These are phyloP conservation scores for Spergularia marina DNA, from an alignment of 148 eudicot genomes.

Conservation along the genomic window DNA sequence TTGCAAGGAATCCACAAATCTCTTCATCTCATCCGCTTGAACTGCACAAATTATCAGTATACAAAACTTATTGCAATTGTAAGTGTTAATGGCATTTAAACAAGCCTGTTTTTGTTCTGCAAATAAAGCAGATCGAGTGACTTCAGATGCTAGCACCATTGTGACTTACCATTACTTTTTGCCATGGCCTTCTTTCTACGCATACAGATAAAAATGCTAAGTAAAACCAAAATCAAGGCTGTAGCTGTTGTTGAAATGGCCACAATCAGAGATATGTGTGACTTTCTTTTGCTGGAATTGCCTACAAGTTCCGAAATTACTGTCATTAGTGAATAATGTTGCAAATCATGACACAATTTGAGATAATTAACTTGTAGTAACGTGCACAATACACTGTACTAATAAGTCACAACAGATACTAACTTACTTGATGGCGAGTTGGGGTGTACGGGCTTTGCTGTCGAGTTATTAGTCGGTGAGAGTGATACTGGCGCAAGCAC, in stretches of 20 bases:
- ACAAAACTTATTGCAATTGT: neutral
- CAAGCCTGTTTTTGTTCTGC: too few relatives aligned
- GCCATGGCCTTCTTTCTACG: neutral
- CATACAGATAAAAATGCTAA: neutral
- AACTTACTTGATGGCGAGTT: too few relatives aligned
- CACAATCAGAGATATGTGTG: neutral
- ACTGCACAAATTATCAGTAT: neutral
- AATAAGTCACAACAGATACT: too few relatives aligned
- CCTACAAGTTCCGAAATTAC: neutral
- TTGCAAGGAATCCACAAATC: conserved; percentile 5
- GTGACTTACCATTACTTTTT: neutral
- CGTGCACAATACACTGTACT: too few relatives aligned
- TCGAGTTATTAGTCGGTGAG: neutral
- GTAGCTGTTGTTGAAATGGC: conserved; percentile 9
- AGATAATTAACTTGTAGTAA: too few relatives aligned
- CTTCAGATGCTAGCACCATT: neutral
- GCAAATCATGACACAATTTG: too few relatives aligned
- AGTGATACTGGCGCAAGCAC: neutral
- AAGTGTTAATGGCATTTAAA: neutral
- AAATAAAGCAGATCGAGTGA: neutral
- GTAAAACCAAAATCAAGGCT: neutral
- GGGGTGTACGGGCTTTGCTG: too few relatives aligned
- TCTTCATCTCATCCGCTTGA: conserved; percentile 10
- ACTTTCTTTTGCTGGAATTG: neutral
- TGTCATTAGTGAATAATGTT: neutral